Conservation (phyloP, 768 basidiomycete genomes). For the Serendipita sp. region DNA sequence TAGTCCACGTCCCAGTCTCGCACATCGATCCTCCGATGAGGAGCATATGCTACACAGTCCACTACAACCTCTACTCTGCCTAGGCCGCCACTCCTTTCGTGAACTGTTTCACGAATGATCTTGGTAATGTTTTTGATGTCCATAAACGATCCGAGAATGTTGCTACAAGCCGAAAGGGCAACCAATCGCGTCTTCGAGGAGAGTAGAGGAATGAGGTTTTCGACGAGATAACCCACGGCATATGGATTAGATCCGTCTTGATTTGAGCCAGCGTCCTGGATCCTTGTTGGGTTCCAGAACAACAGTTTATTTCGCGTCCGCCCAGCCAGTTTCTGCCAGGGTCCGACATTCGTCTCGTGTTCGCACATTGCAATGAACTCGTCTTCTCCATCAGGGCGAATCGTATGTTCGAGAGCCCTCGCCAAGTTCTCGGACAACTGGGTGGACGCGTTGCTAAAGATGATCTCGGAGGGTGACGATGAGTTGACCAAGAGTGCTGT, state of each 20-base stretch:
- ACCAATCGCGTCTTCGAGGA: constrained; percentile 50
- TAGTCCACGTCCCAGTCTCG: constrained; percentile 66
- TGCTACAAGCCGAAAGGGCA: constrained; percentile 60
- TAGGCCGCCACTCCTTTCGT: constrained; percentile 28
- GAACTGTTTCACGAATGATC: constrained; percentile 35
- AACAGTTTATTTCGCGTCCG: constrained; percentile 39
- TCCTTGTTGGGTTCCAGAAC: constrained; percentile 38
- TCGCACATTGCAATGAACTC: constrained; percentile 68
- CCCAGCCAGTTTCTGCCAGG: constrained; percentile 60
- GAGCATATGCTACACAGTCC: constrained; percentile 68
- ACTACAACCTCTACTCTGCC: constrained; percentile 48
- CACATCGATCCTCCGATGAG: constrained; percentile 56
- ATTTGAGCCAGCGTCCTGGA: constrained; percentile 20
- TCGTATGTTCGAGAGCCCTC: constrained; percentile 37
- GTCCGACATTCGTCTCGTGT: constrained; percentile 69
- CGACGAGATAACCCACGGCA: constrained; percentile 36
- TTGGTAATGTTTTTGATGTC: constrained; percentile 42
- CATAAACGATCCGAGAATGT: constrained; percentile 51
- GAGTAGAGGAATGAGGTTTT: constrained; percentile 43
- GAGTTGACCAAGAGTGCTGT: constrained; percentile 51
- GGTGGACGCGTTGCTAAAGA: constrained; percentile 51
- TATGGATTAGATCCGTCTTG: constrained; percentile 37
- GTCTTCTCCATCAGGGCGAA: constrained; percentile 33
- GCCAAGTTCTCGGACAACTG: constrained; percentile 55
- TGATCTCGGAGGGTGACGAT: constrained; percentile 41